Percentiles rank a stretch among this genome's conserved stretches.
phyloP scores from a whole-genome alignment of 179 eudicot species.

The Spinacia oleracea region DNA sequence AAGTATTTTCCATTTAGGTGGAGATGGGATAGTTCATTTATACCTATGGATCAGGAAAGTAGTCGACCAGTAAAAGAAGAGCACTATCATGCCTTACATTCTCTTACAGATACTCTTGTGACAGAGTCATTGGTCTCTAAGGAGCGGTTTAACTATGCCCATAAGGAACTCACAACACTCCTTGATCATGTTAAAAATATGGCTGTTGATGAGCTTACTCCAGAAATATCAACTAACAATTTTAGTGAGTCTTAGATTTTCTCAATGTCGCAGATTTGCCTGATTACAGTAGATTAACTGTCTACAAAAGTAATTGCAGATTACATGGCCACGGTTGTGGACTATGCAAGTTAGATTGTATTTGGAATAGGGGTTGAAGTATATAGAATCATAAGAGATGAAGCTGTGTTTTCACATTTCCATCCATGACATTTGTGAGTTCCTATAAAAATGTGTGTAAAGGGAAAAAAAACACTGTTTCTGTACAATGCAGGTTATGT shows the following conservation, averaged over 20 bases:
- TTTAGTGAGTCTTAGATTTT: constrained; percentile 5
- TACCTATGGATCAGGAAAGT: constrained; percentile 30
- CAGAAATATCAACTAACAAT: constrained; percentile 26
- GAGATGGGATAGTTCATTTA: constrained; percentile 34
- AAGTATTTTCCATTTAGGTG: constrained; percentile 43
- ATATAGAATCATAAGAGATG: background rate
- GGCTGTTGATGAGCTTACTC: constrained; percentile 32
- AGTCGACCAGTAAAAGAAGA: constrained; percentile 25
- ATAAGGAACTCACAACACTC: constrained; percentile 41
- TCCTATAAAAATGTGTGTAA: background rate
- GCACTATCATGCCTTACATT: constrained; percentile 32
- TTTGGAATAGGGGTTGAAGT: background rate
- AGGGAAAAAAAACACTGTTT: background rate
- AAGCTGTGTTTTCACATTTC: background rate
- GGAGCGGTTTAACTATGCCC: constrained; percentile 43
- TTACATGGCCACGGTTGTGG: background rate
- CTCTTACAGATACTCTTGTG: constrained; percentile 37
- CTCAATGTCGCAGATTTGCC: background rate
- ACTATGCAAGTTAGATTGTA: background rate
- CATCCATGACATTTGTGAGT: background rate
- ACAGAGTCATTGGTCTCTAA: constrained; percentile 47
- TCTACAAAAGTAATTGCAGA: background rate
- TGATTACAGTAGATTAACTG: background rate
- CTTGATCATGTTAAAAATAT: constrained; percentile 42
- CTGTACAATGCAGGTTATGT: background rate